Conservation (phyloP, 2,329 filamentous ascomycete species). For the Epichloe uncinata region DNA sequence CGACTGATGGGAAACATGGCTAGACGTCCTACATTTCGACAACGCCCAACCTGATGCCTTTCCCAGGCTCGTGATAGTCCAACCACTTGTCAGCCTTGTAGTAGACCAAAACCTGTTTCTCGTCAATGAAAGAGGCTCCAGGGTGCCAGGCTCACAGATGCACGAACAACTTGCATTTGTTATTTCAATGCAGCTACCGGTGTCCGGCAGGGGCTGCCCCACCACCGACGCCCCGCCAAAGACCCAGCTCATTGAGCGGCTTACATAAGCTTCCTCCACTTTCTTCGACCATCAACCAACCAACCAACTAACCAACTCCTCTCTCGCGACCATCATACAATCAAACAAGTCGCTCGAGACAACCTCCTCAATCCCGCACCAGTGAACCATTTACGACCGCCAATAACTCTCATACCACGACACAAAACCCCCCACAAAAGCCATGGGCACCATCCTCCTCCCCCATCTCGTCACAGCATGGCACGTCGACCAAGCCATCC, state of each 20-base stretch:
- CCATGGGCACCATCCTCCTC: conserved; percentile 73
- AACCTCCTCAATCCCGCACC: too few species aligned
- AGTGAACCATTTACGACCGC: too few species aligned
- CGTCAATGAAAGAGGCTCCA: not conserved
- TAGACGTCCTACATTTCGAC: not conserved
- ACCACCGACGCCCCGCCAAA: not conserved
- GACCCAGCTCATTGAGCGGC: not conserved
- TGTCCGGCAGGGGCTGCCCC: not conserved
- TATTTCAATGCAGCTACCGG: too few species aligned
- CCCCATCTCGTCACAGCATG: conserved; percentile 85
- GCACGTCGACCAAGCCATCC: conserved; percentile 97
- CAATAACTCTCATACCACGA: not conserved
- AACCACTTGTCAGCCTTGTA: too few species aligned
- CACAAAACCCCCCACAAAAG: not conserved
- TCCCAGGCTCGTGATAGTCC: too few species aligned
- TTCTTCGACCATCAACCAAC: not conserved
- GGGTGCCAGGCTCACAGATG: not conserved
- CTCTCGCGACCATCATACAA: too few species aligned
- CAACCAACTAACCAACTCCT: too few species aligned
- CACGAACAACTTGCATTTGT: not conserved
- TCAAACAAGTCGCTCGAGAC: too few species aligned
- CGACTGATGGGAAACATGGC: not conserved
- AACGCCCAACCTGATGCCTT: not conserved
- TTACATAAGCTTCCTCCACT: not conserved
- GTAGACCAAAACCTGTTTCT: too few species aligned